These are phyloP conservation scores for Coffea humblotiana DNA, from an alignment of 305 asterid species.

Conservation along the genomic window DNA sequence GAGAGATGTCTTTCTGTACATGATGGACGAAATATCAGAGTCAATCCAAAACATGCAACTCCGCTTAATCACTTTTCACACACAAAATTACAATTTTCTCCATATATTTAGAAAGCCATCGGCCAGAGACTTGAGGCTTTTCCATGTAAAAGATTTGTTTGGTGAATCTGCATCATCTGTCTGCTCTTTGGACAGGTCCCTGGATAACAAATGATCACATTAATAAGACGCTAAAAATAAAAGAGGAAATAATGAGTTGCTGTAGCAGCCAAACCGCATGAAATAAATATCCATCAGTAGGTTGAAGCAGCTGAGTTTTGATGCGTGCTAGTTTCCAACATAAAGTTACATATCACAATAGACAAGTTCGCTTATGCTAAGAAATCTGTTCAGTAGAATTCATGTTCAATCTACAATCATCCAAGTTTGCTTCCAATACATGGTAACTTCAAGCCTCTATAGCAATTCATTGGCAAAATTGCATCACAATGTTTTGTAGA, in stretches of 20 bases:
- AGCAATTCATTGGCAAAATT: not conserved
- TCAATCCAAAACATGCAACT: not conserved
- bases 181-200: slow-evolving; percentile 42
- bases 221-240: not conserved
- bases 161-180: slow-evolving; percentile 32
- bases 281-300: not conserved
- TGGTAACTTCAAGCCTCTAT: not conserved
- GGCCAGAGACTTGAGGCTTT: slow-evolving; percentile 66
- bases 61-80: not conserved
- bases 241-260: not conserved
- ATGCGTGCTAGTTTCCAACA: not conserved
- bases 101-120: slow-evolving; percentile 58
- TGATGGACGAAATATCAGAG: not conserved
- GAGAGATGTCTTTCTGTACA: not conserved
- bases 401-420: not conserved
- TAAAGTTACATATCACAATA: no score
- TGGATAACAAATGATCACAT: slow-evolving; percentile 24
- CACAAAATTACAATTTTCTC: slow-evolving; percentile 38
- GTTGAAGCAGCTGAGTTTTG: not conserved
- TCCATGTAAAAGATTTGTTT: slow-evolving; percentile 53
- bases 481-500: not conserved
- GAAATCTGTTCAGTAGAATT: not conserved
- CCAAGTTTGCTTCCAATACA: not conserved
- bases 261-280: not conserved
- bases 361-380: not conserved